A percentile compares a stretch with the other conserved stretches of the same genome.
These are phyloP conservation scores for Cutaneotrichosporon spelunceum DNA, from an alignment of 1,284 basidiomycete species.

Conservation along the genomic window DNA sequence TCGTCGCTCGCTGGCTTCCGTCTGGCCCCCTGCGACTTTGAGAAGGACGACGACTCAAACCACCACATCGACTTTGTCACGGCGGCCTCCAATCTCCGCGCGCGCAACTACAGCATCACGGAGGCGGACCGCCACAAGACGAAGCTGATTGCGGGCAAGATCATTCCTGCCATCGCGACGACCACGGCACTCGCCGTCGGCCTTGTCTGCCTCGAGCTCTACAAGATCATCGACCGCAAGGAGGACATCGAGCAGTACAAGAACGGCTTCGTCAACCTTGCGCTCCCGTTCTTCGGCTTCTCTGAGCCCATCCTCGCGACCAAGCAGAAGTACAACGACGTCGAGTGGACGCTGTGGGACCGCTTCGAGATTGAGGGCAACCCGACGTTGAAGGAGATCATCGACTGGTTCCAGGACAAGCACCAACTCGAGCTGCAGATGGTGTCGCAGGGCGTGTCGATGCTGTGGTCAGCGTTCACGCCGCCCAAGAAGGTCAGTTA, in stretches of 20 bases:
- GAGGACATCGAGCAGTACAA: constrained; percentile 90
- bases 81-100: constrained; percentile 93
- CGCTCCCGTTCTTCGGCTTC: constrained; percentile 98
- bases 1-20: constrained; percentile 92
- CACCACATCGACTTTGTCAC: constrained; percentile 99
- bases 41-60: constrained; percentile 99
- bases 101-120: constrained; percentile 90
- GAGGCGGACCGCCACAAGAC: constrained; percentile 88
- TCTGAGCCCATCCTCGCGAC: constrained; percentile 93
- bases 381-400: constrained; percentile 81
- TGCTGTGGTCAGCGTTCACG: constrained; percentile 94
- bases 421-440: constrained; percentile 89
- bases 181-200: constrained; percentile 95
- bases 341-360: constrained; percentile 98
- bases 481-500: constrained; percentile 71
- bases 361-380: constrained; percentile 89
- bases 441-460: constrained; percentile 95
- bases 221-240: constrained; percentile 98
- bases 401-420: constrained; percentile 77
- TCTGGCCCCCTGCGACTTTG: constrained; percentile 91
- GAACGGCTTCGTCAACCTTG: constrained; percentile 98
- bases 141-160: constrained; percentile 99
- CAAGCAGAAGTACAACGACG: constrained; percentile 78
- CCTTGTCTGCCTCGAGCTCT: constrained; percentile 92
- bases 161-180: constrained; percentile 98